These are phyloP conservation scores for Colletotrichum godetiae DNA, from an alignment of 2,329 filamentous ascomycete genomes.

Conservation along the genomic window DNA sequence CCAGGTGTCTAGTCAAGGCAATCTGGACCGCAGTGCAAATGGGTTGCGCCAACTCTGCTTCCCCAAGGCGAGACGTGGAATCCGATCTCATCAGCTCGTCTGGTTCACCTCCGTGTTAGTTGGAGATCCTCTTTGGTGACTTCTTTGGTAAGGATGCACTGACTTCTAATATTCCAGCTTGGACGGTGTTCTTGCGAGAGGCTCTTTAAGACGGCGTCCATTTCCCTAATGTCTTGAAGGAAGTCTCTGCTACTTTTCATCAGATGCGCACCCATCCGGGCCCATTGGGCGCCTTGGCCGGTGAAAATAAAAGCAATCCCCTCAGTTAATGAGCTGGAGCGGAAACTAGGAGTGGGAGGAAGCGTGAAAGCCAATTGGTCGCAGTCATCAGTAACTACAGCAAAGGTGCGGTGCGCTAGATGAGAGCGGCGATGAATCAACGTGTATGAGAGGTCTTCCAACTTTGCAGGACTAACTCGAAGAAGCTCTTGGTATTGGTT, in stretches of 20 bases:
- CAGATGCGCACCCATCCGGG: conserved; percentile 50
- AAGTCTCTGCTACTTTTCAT: conserved; percentile 29
- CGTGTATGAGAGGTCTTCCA: conserved; percentile 44
- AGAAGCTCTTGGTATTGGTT: conserved; percentile 37
- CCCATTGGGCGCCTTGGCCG: conserved; percentile 59
- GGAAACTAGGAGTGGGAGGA: conserved; percentile 29
- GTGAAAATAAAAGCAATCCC: conserved; percentile 49
- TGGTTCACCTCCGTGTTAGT: background rate
- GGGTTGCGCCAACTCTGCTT: conserved; percentile 53
- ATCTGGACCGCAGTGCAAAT: conserved; percentile 66
- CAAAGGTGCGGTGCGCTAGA: conserved; percentile 39
- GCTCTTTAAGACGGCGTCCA: conserved; percentile 35
- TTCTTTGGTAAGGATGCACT: background rate
- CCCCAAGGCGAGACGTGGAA: conserved; percentile 31
- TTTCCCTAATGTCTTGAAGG: conserved; percentile 22
- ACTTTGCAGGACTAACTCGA: conserved; percentile 11
- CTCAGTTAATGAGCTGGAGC: conserved; percentile 6
- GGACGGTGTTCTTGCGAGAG: conserved; percentile 40
- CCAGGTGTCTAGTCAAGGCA: conserved; percentile 51
- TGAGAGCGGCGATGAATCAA: conserved; percentile 44
- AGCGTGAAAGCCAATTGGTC: conserved; percentile 39
- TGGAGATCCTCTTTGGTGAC: background rate
- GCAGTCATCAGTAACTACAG: conserved; percentile 33
- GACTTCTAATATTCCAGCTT: conserved; percentile 37
- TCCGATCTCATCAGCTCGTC: conserved; percentile 20